phyloP scores from a whole-genome alignment of 2,329 filamentous ascomycete genomes.

The Colletotrichum sp. region DNA sequence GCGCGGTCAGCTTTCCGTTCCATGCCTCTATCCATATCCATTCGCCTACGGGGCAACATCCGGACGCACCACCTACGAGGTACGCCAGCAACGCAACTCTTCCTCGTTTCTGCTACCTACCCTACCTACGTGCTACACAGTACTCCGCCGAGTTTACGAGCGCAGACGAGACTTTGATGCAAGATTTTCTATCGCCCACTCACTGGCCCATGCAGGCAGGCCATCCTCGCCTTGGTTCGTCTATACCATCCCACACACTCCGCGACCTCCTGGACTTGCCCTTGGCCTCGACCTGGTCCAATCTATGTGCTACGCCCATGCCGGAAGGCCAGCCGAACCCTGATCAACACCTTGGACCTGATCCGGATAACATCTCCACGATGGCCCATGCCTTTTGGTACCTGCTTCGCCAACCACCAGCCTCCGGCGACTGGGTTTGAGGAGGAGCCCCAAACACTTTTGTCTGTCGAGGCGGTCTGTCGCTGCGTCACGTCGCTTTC shows the following conservation, averaged over 20 bases:
- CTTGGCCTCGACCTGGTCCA: not conserved
- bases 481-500: not conserved
- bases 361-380: not conserved
- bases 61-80: not conserved
- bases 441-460: not conserved
- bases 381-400: not conserved
- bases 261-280: not conserved
- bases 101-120: not conserved
- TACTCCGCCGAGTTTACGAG: not conserved
- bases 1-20: not conserved
- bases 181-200: not conserved
- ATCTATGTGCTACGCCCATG: not conserved
- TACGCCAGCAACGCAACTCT: not conserved
- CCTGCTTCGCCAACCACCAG: not conserved
- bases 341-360: not conserved
- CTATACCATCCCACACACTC: not conserved
- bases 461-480: not conserved
- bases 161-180: not conserved
- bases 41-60: not conserved
- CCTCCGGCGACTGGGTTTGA: not conserved
- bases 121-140: not conserved
- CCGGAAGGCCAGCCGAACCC: slow-evolving; percentile 12
- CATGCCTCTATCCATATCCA: not conserved
- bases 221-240: not conserved
- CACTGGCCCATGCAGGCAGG: not conserved